Conservation (phyloP, 768 basidiomycete species). For the Podaxis sp. region DNA sequence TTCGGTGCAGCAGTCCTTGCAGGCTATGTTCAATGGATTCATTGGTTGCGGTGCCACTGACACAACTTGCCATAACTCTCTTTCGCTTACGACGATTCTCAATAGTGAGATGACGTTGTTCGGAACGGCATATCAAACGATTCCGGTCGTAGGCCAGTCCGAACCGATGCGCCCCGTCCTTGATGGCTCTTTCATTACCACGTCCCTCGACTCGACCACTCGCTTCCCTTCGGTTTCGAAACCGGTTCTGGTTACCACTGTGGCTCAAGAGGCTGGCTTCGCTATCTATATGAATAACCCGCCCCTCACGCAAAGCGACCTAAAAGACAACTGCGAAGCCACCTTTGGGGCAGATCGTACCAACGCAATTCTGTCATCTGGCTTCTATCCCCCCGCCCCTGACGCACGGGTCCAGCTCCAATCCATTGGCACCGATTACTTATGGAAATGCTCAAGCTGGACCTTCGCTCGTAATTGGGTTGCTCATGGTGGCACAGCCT, state of each 20-base stretch:
- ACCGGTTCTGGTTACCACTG: constrained; percentile 67
- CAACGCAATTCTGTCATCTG: constrained; percentile 34
- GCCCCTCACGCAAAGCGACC: constrained; percentile 34
- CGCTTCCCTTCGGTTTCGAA: constrained; percentile 60
- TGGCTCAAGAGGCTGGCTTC: constrained; percentile 67
- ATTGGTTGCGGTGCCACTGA: constrained; percentile 43
- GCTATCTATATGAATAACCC: constrained; percentile 47
- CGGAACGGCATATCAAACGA: constrained; percentile 36
- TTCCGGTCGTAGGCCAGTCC: constrained; percentile 46
- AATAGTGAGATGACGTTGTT: constrained; percentile 44
- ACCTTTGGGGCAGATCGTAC: constrained; percentile 48
- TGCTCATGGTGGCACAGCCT: constrained; percentile 59
- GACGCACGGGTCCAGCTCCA: constrained; percentile 58
- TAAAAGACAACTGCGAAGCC: constrained; percentile 31
- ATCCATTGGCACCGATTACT: constrained; percentile 58
- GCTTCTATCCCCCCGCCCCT: constrained; percentile 39
- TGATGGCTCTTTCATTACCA: constrained; percentile 67
- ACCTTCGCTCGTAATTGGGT: constrained; percentile 68
- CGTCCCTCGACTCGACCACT: constrained; percentile 56
- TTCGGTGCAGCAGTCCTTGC: constrained; percentile 49
- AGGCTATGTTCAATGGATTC: constrained; percentile 44
- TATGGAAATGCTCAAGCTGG: constrained; percentile 71
- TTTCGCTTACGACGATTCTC: constrained; percentile 51
- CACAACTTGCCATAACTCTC: constrained; percentile 42
- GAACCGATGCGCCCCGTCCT: constrained; percentile 64